Percentiles rank a stretch among this genome's conserved stretches.
Evolutionary conservation across 257 asterid species (phyloP).

Genomic region (Sherardia arvensis): DNA sequence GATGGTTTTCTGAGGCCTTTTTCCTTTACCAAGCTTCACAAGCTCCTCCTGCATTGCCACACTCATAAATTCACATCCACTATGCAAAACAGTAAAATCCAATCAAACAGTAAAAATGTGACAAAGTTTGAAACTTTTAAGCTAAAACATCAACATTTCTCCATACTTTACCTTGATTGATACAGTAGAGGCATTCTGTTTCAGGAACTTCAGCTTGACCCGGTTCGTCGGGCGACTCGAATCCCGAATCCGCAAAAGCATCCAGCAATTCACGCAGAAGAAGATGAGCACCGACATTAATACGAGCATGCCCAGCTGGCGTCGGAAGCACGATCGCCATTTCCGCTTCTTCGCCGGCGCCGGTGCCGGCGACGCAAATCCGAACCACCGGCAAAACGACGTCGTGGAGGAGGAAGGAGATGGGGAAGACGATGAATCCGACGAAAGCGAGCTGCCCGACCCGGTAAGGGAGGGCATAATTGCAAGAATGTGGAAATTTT

Average conservation of each 20-base stretch:
- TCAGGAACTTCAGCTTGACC: slow-evolving; percentile 45
- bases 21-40: slow-evolving; percentile 54
- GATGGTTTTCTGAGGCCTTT: slow-evolving; percentile 66
- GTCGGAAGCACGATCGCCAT: slow-evolving; percentile 32
- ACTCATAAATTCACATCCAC: slow-evolving; percentile 16
- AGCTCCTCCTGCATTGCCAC: slow-evolving; percentile 60
- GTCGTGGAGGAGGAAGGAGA: slow-evolving; percentile 22
- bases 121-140: neutral
- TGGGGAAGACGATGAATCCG: neutral
- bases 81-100: neutral
- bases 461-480: slow-evolving; percentile 3
- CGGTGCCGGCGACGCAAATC: slow-evolving; percentile 13
- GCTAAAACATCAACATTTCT: neutral
- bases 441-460: slow-evolving; percentile 6
- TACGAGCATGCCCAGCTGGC: slow-evolving; percentile 30
- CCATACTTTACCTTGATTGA: slow-evolving; percentile 45
- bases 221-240: slow-evolving; percentile 28
- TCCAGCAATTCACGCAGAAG: slow-evolving; percentile 64
- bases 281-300: slow-evolving; percentile 28
- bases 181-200: slow-evolving; percentile 43
- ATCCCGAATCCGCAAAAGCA: slow-evolving; percentile 66
- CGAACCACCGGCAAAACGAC: slow-evolving; percentile 23
- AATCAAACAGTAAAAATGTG: slow-evolving; percentile 7
- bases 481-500: neutral
- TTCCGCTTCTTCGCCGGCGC: slow-evolving; percentile 22